Conservation (phyloP, 2,329 filamentous ascomycete genomes). For the Hawksworthiomyces lignivorus region DNA sequence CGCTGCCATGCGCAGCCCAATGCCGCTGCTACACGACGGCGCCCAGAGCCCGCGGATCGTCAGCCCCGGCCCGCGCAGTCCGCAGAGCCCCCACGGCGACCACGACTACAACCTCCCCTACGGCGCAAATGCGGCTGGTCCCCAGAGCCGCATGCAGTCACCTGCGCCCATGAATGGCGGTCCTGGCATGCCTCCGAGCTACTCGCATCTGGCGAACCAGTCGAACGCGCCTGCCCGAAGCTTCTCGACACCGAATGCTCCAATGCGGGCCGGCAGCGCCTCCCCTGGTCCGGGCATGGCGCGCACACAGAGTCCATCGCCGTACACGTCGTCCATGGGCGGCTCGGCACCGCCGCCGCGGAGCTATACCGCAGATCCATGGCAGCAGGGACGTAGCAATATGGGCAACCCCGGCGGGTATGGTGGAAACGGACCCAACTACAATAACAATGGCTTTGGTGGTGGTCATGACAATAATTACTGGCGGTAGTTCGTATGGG, state of each 20-base stretch:
- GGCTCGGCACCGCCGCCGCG: too few relatives aligned
- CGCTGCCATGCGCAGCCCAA: constrained; percentile 17
- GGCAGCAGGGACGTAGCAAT: too few relatives aligned
- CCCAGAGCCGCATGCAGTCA: background rate
- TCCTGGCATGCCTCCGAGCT: constrained; percentile 1
- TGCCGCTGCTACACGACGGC: constrained; percentile 22
- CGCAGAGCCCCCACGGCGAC: background rate
- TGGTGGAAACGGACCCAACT: background rate
- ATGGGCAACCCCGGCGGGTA: background rate
- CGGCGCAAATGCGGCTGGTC: background rate
- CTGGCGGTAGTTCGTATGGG: constrained; percentile 4
- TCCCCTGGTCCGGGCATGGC: background rate
- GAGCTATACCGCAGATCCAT: constrained; percentile 10
- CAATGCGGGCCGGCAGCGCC: constrained; percentile 4
- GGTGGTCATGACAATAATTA: constrained; percentile 10
- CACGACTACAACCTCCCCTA: too few relatives aligned
- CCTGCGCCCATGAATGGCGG: background rate
- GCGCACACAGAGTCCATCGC: constrained; percentile 10
- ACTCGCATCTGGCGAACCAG: background rate
- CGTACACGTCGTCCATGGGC: background rate
- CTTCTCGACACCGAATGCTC: constrained; percentile 20
- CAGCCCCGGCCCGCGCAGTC: constrained; percentile 13
- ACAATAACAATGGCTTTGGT: too few relatives aligned
- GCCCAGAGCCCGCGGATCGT: constrained; percentile 16
- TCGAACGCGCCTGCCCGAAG: constrained; percentile 5